Conservation (phyloP, 1,284 basidiomycete species). For the Cutaneotrichosporon sp. region DNA sequence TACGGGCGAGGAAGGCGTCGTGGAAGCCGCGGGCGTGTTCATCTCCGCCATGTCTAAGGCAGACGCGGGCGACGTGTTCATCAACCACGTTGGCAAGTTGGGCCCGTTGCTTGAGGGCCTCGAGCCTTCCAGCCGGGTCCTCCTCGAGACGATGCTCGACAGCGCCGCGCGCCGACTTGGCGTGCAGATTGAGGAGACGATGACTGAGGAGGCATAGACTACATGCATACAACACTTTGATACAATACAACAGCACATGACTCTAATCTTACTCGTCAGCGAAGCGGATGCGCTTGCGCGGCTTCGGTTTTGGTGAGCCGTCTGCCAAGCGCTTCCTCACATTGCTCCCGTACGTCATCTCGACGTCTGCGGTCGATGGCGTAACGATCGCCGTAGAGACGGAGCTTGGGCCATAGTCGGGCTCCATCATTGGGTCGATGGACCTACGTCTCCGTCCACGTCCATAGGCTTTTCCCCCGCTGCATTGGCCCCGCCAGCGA, state of each 20-base stretch:
- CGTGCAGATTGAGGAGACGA: neutral
- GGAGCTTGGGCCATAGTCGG: neutral
- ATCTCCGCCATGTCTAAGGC: neutral
- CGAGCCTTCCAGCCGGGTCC: slow-evolving; percentile 6
- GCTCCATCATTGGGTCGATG: neutral
- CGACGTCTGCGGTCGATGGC: neutral
- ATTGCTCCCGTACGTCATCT: slow-evolving; percentile 1
- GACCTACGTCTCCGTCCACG: neutral
- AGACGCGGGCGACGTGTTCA: slow-evolving; percentile 1
- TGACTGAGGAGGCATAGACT: neutral
- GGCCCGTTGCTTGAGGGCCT: neutral
- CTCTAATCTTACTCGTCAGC: neutral
- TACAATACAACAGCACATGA: neutral
- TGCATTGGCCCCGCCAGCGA: neutral
- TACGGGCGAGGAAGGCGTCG: neutral
- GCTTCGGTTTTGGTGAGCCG: neutral
- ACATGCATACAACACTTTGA: neutral
- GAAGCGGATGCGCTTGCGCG: slow-evolving; percentile 11
- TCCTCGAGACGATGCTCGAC: slow-evolving; percentile 10
- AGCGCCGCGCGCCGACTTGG: neutral
- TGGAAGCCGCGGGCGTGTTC: slow-evolving; percentile 2
- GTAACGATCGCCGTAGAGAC: neutral
- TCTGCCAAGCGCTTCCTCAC: neutral
- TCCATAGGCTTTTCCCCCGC: neutral
- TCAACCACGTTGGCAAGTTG: neutral